These are phyloP conservation scores for Xylariomycetidae sp. DNA, from an alignment of 2,329 filamentous ascomycete genomes.

Conservation along the genomic window DNA sequence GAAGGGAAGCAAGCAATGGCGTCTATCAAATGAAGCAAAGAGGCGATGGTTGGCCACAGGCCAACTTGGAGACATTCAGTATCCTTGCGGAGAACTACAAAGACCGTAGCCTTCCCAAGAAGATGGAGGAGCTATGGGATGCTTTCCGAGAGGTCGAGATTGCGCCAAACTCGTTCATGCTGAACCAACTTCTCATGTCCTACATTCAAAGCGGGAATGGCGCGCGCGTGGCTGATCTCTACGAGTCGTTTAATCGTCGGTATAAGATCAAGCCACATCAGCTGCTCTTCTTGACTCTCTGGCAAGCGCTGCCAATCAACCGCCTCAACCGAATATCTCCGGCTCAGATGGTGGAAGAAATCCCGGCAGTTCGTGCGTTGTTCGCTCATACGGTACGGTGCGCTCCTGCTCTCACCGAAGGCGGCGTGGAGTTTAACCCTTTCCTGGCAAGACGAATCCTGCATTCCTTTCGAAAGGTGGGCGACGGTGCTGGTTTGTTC, in stretches of 20 bases:
- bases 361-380: slow-evolving; percentile 31
- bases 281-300: slow-evolving; percentile 63
- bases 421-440: slow-evolving; percentile 29
- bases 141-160: slow-evolving; percentile 60
- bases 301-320: slow-evolving; percentile 52
- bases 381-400: slow-evolving; percentile 42
- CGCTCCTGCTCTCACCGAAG: no score
- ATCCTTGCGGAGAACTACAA: slow-evolving; percentile 69
- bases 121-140: slow-evolving; percentile 55
- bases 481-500: slow-evolving; percentile 39
- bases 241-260: slow-evolving; percentile 44
- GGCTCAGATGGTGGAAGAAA: slow-evolving; percentile 24
- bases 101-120: slow-evolving; percentile 50
- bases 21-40: neutral
- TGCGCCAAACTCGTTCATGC: slow-evolving; percentile 63
- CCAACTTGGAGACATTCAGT: slow-evolving; percentile 72
- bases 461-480: slow-evolving; percentile 43
- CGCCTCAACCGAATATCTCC: slow-evolving; percentile 33
- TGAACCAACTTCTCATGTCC: slow-evolving; percentile 71
- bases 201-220: slow-evolving; percentile 55
- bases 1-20: slow-evolving; percentile 19
- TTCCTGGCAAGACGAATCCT: slow-evolving; percentile 44
- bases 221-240: slow-evolving; percentile 49
- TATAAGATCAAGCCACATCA: slow-evolving; percentile 53
- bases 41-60: slow-evolving; percentile 41